Base-by-base conservation (phyloP, 495 filamentous ascomycete genomes). In the Hyphodiscus hymeniophilus region DNA sequence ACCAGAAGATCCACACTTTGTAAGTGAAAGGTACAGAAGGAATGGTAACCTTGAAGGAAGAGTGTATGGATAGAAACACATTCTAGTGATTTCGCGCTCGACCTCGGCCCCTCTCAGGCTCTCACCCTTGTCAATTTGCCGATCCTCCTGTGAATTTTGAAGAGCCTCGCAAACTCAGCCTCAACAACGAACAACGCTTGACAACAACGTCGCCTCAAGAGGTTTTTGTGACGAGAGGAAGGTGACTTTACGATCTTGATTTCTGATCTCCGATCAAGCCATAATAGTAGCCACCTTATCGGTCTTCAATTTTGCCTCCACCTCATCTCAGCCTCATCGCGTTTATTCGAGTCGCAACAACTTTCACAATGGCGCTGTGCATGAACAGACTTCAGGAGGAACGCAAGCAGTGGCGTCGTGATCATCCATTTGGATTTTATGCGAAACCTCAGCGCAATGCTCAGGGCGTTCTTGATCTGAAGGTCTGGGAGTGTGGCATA, bases 361-460 rank as follows among this genome's bases (percentile, higher is more conserved):
- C 48, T 2, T 7, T 35, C 26, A 42, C 31, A 22, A 96, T 96
- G 90, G 83, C 89, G 40, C 79, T 96, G 21, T 94, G 88, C 62
- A 76, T 81, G 59, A 94, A 92, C 62, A 81, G 91, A 28, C 73
- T 97, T 15, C 84, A 87, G 44, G 91, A 97, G 64, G 91, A 97
- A 70, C 76, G 92, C 38, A 96, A 95, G 67, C 88, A 94, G 66
- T 99, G 92, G 92, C 80, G 92, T 38, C 81, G 81, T 50, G 94
- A 99, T 58, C 92, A 99, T 56, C 92, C 92, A 0, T 99, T 97
- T 58, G 94, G 94, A 32, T 99, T 99, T 74, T 95, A 83, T 64
- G 92, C 92, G 21, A 84, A 89, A 55, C 92, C 94, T 2, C 65
- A 83, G 43, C 85, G 89, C 55, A 91, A 81, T 43, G 57, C 79